These are phyloP conservation scores for Larix kaempferi DNA, from an alignment of 75 land plant genomes.

Conservation along the genomic window DNA sequence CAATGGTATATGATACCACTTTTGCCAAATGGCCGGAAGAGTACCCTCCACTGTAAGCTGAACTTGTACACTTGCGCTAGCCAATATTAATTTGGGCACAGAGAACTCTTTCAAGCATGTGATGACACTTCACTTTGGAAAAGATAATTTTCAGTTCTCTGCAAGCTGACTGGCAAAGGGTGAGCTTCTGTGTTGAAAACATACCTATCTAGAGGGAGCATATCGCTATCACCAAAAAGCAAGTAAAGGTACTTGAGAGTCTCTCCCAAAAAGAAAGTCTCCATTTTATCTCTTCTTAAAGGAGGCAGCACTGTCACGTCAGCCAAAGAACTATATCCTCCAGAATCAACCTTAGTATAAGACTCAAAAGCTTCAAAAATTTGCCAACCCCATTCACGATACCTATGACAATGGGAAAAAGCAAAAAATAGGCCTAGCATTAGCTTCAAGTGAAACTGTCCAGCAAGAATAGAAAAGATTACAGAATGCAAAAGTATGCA, in stretches of 20 bases:
- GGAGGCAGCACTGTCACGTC: constrained; percentile 85
- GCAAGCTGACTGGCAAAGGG: constrained; percentile 64
- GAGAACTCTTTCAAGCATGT: too few species aligned
- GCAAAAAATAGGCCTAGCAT: background rate
- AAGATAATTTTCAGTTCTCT: background rate
- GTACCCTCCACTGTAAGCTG: too few species aligned
- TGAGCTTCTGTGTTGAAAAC: constrained; percentile 98
- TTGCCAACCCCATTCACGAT: constrained; percentile 98
- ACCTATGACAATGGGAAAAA: constrained; percentile 40
- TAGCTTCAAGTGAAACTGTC: background rate
- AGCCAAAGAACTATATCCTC: constrained; percentile 86
- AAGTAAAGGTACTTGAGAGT: constrained; percentile 91
- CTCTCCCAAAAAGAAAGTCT: constrained; percentile 96
- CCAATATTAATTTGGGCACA: too few species aligned
- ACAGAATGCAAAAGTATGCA: background rate
- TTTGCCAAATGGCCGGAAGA: too few species aligned
- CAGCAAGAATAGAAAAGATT: background rate
- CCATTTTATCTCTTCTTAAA: constrained; percentile 91
- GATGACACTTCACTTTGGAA: too few species aligned
- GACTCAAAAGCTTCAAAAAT: constrained; percentile 96
- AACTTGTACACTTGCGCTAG: too few species aligned
- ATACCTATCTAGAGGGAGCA: constrained; percentile 78
- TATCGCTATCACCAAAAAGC: constrained; percentile 66
- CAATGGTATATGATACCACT: too few species aligned
- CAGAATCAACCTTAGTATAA: constrained; percentile 75